phyloP scores from a whole-genome alignment of 2,329 filamentous ascomycete genomes.

The Xylariales sp. region DNA sequence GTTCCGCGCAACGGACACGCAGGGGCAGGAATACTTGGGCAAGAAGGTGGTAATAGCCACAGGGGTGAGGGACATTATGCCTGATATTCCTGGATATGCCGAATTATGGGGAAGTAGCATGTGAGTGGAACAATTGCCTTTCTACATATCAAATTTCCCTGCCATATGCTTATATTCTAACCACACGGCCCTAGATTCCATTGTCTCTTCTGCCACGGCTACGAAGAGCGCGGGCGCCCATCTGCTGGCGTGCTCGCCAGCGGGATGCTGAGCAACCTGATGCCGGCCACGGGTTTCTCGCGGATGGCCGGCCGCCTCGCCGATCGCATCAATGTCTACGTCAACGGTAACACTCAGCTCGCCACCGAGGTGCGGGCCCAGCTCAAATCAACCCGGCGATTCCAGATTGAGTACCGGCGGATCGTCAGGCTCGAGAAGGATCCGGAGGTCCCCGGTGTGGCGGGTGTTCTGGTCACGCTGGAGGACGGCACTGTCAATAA shows the following conservation, averaged over 20 bases:
- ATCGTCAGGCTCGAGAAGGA: conserved; percentile 8
- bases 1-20: conserved; percentile 3
- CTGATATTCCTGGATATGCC: conserved; percentile 2
- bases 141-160: no score
- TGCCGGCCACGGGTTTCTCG: conserved; percentile 32
- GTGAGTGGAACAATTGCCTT: no score
- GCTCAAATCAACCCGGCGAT: conserved; percentile 24
- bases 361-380: conserved; percentile 18
- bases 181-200: background rate
- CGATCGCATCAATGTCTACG: conserved; percentile 44
- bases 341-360: conserved; percentile 35
- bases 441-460: conserved; percentile 11
- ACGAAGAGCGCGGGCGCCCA: conserved; percentile 3
- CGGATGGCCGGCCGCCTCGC: conserved; percentile 40
- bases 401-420: conserved; percentile 15
- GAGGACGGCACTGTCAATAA: conserved; percentile 29
- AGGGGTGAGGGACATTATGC: conserved; percentile 6
- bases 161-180: background rate
- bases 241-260: conserved; percentile 43
- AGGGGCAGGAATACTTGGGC: background rate
- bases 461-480: conserved; percentile 18
- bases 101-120: conserved; percentile 6
- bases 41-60: conserved; percentile 7
- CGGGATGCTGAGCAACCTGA: conserved; percentile 24
- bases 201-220: conserved; percentile 8